Evolutionary conservation across 2,329 filamentous ascomycete genomes (phyloP).

Genomic region (Ampelomyces quisqualis): DNA sequence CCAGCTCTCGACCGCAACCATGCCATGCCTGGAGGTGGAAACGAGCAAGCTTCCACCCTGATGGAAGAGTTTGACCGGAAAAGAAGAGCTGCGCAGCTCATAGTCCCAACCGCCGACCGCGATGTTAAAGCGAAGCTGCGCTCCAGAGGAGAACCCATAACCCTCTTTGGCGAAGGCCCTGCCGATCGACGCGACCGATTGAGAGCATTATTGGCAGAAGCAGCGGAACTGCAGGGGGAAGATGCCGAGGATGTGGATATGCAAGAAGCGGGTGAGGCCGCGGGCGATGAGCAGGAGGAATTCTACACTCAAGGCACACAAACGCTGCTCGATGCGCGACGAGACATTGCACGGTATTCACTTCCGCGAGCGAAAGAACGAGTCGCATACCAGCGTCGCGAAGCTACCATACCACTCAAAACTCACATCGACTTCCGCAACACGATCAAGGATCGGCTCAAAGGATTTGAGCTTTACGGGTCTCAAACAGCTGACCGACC

Average conservation of each 20-base stretch:
- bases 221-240: constrained; percentile 64
- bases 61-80: constrained; percentile 89
- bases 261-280: constrained; percentile 54
- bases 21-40: constrained; percentile 71
- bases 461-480: constrained; percentile 85
- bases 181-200: constrained; percentile 83
- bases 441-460: constrained; percentile 77
- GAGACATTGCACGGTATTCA: constrained; percentile 78
- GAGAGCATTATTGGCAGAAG: constrained; percentile 73
- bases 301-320: constrained; percentile 86
- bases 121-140: constrained; percentile 70
- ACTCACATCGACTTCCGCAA: constrained; percentile 93
- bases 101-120: constrained; percentile 90
- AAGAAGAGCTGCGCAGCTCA: constrained; percentile 80
- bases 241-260: constrained; percentile 55
- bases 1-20: constrained; percentile 76
- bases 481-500: constrained; percentile 91
- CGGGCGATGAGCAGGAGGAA: constrained; percentile 66
- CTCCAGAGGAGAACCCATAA: constrained; percentile 89
- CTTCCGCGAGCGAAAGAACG: constrained; percentile 78
- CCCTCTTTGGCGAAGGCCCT: constrained; percentile 87
- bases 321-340: constrained; percentile 72
- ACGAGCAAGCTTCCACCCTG: constrained; percentile 82
- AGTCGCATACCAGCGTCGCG: constrained; percentile 73
- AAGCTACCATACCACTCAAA: constrained; percentile 79